Percentiles rank a stretch among this genome's conserved stretches.
These are phyloP conservation scores for Xylaria polymorpha DNA, from an alignment of 2,329 filamentous ascomycete species.

Conservation along the genomic window DNA sequence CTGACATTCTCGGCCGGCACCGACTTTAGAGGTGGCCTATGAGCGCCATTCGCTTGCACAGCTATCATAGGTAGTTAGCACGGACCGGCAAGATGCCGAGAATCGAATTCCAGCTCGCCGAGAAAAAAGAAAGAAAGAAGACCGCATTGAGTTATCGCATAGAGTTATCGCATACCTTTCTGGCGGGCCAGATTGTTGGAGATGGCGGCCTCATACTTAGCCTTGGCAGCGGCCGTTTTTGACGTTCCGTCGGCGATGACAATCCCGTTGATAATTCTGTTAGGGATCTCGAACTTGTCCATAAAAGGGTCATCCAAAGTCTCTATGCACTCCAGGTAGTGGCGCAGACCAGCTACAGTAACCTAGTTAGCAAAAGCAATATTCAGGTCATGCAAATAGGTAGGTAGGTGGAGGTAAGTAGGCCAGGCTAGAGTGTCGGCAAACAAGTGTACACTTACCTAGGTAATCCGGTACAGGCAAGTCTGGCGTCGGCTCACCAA, in stretches of 20 bases:
- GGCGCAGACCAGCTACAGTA: not conserved
- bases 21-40: not conserved
- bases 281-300: conserved; percentile 29
- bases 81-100: not conserved
- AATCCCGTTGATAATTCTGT: conserved; percentile 37
- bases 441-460: conserved; percentile 21
- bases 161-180: conserved; percentile 7
- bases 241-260: conserved; percentile 44
- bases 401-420: not conserved
- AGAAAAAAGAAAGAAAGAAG: not conserved
- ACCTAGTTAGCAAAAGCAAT: not conserved
- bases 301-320: conserved; percentile 23
- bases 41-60: not conserved
- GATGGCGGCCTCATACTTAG: not conserved
- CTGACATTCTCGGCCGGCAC: not conserved
- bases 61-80: not conserved
- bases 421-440: not conserved
- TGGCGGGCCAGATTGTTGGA: not conserved
- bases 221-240: conserved; percentile 25
- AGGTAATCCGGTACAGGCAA: not conserved
- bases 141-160: too few relatives aligned
- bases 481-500: not conserved
- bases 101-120: not conserved
- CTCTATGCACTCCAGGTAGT: not conserved
- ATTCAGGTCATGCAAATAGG: not conserved